phyloP scores from a whole-genome alignment of 768 basidiomycete species.

The Strobilomyces confusus region DNA sequence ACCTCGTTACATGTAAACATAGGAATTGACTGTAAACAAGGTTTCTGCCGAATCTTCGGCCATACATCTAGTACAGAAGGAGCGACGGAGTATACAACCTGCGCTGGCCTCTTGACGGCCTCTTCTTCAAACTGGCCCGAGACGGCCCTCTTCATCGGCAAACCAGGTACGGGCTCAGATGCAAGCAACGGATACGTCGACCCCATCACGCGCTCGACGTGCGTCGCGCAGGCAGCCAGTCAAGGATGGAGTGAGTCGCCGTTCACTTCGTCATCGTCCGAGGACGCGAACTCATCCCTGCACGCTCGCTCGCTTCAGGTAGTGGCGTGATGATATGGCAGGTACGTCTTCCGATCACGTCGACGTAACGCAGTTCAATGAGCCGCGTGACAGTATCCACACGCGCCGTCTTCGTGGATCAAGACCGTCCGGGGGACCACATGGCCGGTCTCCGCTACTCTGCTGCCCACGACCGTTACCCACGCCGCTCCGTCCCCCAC shows the following conservation, averaged over 20 bases:
- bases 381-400: constrained; percentile 32
- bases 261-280: not conserved
- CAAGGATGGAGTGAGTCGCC: constrained; percentile 61
- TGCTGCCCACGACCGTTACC: not conserved
- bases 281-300: not conserved
- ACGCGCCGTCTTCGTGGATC: constrained; percentile 39
- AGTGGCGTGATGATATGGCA: constrained; percentile 43
- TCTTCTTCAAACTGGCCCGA: constrained; percentile 62
- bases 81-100: constrained; percentile 59
- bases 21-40: no score
- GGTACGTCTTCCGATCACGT: constrained; percentile 19
- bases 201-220: constrained; percentile 51
- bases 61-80: constrained; percentile 35
- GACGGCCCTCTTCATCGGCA: constrained; percentile 54
- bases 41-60: no score
- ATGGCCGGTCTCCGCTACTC: constrained; percentile 28
- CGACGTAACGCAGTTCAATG: not conserved
- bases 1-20: no score
- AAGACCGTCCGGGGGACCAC: constrained; percentile 35
- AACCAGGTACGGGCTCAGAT: constrained; percentile 41
- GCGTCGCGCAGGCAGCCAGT: constrained; percentile 56
- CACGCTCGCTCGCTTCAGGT: constrained; percentile 15
- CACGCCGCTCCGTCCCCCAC: no score
- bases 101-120: constrained; percentile 50
- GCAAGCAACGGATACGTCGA: constrained; percentile 56